Percentiles rank a stretch among this genome's conserved stretches.
Evolutionary conservation across 768 basidiomycete species (phyloP).

Genomic region (Pleurotus cornucopiae): DNA sequence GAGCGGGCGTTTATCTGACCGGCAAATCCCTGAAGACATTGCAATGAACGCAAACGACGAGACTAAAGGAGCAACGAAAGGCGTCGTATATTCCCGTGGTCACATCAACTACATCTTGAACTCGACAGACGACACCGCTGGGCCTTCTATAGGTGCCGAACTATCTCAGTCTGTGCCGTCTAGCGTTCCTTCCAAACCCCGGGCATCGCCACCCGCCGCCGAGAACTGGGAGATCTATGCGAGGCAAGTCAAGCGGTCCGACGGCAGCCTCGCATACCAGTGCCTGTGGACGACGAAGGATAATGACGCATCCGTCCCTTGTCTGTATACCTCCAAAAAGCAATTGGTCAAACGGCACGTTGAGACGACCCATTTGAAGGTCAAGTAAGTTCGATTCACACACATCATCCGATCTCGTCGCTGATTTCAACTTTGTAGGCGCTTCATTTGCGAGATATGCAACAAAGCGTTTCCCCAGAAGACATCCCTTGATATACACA

Average conservation of each 20-base stretch:
- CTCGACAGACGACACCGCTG: neutral
- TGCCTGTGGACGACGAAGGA: constrained; percentile 27
- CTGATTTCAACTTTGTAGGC: constrained; percentile 27
- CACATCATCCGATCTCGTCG: neutral
- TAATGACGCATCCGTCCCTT: constrained; percentile 17
- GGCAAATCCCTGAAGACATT: constrained; percentile 3
- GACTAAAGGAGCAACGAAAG: constrained; percentile 6
- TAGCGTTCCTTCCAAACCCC: neutral
- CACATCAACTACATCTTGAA: constrained; percentile 8
- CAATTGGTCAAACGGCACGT: constrained; percentile 70
- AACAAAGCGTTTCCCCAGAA: constrained; percentile 54
- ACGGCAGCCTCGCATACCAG: constrained; percentile 17
- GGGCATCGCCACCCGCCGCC: constrained; percentile 3
- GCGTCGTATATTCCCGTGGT: constrained; percentile 6
- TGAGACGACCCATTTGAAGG: constrained; percentile 55
- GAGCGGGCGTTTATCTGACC: constrained; percentile 9
- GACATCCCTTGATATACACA: constrained; percentile 55
- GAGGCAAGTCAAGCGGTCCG: constrained; percentile 11
- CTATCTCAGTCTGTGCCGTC: neutral
- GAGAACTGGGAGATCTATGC: constrained; percentile 20
- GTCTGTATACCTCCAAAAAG: constrained; percentile 47
- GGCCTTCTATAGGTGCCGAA: neutral
- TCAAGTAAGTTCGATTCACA: constrained; percentile 40
- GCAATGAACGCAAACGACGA: neutral
- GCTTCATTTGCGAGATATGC: constrained; percentile 48